Conservation (phyloP, 257 asterid genomes). For the Leptodermis oblonga region DNA sequence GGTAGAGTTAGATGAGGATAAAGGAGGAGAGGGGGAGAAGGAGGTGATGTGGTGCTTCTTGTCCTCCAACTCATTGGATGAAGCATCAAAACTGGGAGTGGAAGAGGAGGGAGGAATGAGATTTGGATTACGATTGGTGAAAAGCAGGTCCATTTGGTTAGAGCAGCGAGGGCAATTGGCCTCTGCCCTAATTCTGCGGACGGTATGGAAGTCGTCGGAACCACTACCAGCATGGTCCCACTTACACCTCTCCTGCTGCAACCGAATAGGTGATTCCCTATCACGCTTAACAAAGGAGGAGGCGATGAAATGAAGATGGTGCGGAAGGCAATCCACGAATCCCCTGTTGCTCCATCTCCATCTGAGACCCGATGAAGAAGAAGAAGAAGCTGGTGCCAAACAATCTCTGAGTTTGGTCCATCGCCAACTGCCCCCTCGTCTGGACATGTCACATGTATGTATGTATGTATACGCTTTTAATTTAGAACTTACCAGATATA, state of each 20-base stretch:
- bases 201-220: constrained; percentile 25
- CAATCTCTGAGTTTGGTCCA: constrained; percentile 15
- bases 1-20: background rate
- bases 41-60: background rate
- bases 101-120: constrained; percentile 56
- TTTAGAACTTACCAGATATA: background rate
- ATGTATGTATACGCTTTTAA: background rate
- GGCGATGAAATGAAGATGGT: background rate
- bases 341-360: constrained; percentile 24
- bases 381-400: background rate
- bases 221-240: constrained; percentile 56
- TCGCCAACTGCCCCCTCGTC: constrained; percentile 9
- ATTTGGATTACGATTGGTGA: constrained; percentile 54
- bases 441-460: background rate
- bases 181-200: constrained; percentile 79
- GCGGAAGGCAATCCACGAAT: constrained; percentile 46
- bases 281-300: constrained; percentile 26
- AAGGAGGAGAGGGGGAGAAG: constrained; percentile 1
- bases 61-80: too few species aligned
- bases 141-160: constrained; percentile 83
- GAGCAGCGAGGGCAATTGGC: constrained; percentile 94
- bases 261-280: constrained; percentile 51
- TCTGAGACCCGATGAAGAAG: constrained; percentile 5
- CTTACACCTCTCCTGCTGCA: constrained; percentile 80
- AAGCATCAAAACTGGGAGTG: background rate